A percentile compares a stretch with the other conserved stretches of the same genome.
phyloP scores from a whole-genome alignment of 1,139 yeast species.

The Candida sanyaensis region DNA sequence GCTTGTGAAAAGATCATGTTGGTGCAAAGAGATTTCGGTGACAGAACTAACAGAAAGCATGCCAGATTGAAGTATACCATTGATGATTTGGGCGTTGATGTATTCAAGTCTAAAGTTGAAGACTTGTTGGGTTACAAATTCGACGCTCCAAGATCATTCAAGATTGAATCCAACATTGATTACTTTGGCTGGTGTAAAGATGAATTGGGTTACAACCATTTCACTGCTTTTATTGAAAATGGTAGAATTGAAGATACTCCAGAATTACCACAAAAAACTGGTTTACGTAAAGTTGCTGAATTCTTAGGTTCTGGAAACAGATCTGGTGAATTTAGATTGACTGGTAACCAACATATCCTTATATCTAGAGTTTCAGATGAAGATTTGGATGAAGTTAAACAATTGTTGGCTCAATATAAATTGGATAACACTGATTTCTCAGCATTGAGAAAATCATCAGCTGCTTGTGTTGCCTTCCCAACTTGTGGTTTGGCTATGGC shows the following conservation, averaged over 20 bases:
- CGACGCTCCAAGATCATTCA: slow-evolving; percentile 67
- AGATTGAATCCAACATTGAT: slow-evolving; percentile 86
- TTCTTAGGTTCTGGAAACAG: slow-evolving; percentile 47
- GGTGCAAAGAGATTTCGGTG: slow-evolving; percentile 95
- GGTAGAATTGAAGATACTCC: slow-evolving; percentile 96
- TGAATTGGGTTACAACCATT: slow-evolving; percentile 84
- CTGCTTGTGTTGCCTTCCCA: slow-evolving; percentile 98
- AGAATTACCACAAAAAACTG: slow-evolving; percentile 87
- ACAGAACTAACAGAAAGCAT: slow-evolving; percentile 94
- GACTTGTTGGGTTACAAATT: slow-evolving; percentile 78
- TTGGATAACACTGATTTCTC: slow-evolving; percentile 84
- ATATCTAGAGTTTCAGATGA: slow-evolving; percentile 72
- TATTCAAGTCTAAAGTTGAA: slow-evolving; percentile 78
- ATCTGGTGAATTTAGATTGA: slow-evolving; percentile 85
- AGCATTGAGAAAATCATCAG: slow-evolving; percentile 84
- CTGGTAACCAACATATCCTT: slow-evolving; percentile 94
- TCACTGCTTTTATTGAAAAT: slow-evolving; percentile 92
- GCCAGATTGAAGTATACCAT: slow-evolving; percentile 97
- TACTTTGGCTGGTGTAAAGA: slow-evolving; percentile 94
- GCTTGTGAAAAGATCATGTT: slow-evolving; percentile 92
- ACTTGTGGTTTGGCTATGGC: slow-evolving; percentile 99
- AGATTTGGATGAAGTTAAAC: slow-evolving; percentile 63
- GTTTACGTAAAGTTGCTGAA: slow-evolving; percentile 77
- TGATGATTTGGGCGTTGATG: slow-evolving; percentile 87
- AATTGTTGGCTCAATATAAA: slow-evolving; percentile 67